Evolutionary conservation across 768 basidiomycete species (phyloP).

Genomic region (Lactifluus subvellereus): DNA sequence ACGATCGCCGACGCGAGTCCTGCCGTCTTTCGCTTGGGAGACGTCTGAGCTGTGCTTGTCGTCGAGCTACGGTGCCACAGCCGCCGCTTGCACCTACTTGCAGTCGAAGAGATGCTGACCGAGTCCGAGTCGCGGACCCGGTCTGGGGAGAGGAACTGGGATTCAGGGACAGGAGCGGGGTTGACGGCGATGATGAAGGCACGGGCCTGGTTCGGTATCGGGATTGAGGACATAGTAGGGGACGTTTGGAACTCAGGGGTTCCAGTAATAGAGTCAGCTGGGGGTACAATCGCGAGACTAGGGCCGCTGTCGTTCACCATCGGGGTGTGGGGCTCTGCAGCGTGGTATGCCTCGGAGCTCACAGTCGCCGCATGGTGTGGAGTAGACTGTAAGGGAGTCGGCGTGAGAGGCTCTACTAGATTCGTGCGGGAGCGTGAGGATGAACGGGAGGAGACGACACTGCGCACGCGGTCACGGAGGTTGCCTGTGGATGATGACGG

Average conservation of each 20-base stretch:
- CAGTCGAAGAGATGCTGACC: constrained; percentile 22
- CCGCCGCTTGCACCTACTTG: constrained; percentile 19
- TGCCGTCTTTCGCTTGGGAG: constrained; percentile 38
- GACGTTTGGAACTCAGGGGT: background rate
- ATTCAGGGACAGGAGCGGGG: background rate
- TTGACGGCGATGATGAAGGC: constrained; percentile 1
- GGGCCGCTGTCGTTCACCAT: background rate
- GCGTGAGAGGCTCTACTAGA: background rate
- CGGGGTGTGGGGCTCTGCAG: constrained; percentile 1
- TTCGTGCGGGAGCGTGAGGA: constrained; percentile 10
- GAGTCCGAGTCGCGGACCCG: constrained; percentile 24
- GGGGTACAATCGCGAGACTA: constrained; percentile 28
- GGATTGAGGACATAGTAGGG: background rate
- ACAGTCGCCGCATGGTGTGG: background rate
- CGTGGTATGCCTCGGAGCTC: background rate
- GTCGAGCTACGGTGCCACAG: constrained; percentile 20
- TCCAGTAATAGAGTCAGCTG: constrained; percentile 43
- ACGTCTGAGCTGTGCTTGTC: constrained; percentile 3
- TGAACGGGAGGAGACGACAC: constrained; percentile 18
- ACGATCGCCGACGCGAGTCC: constrained; percentile 65
- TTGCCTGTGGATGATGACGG: constrained; percentile 21
- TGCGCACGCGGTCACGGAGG: constrained; percentile 21
- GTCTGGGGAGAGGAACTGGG: constrained; percentile 15
- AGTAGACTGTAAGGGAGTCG: background rate
- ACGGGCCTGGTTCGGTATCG: constrained; percentile 5